Evolutionary conservation across 1,284 basidiomycete genomes (phyloP).

Genomic region (Leccinum pachyderme): DNA sequence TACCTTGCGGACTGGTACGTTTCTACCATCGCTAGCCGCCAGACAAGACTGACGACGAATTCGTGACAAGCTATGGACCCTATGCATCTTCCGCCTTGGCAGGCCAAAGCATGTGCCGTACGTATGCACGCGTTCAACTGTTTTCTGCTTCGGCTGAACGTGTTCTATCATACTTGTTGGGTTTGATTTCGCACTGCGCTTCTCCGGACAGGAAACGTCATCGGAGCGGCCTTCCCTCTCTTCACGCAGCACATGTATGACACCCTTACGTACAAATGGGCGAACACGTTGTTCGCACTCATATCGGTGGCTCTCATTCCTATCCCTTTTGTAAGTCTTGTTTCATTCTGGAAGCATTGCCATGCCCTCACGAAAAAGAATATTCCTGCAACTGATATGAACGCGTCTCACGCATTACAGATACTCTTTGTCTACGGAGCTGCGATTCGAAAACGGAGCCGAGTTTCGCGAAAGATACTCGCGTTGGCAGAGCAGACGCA

Average conservation of each 20-base stretch:
- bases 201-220: slow-evolving; percentile 49
- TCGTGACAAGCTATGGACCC: slow-evolving; percentile 53
- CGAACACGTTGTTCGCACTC: slow-evolving; percentile 64
- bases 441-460: slow-evolving; percentile 57
- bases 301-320: slow-evolving; percentile 61
- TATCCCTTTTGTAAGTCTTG: slow-evolving; percentile 60
- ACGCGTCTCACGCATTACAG: slow-evolving; percentile 21
- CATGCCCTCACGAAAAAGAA: neutral
- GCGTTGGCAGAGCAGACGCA: slow-evolving; percentile 20
- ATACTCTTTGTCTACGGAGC: slow-evolving; percentile 64
- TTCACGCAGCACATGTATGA: slow-evolving; percentile 65
- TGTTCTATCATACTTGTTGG: slow-evolving; percentile 14
- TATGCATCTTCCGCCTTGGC: slow-evolving; percentile 79
- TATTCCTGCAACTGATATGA: neutral
- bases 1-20: slow-evolving; percentile 73
- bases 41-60: neutral
- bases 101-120: slow-evolving; percentile 71
- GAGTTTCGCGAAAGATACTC: slow-evolving; percentile 50
- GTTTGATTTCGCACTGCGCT: neutral
- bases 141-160: slow-evolving; percentile 6
- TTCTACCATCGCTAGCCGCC: neutral
- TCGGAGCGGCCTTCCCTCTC: slow-evolving; percentile 60
- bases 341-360: neutral
- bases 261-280: slow-evolving; percentile 64
- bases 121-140: slow-evolving; percentile 20